These are phyloP conservation scores for Pythium brachiatum DNA, from an alignment of 352 stramenopile genomes.

Conservation along the genomic window DNA sequence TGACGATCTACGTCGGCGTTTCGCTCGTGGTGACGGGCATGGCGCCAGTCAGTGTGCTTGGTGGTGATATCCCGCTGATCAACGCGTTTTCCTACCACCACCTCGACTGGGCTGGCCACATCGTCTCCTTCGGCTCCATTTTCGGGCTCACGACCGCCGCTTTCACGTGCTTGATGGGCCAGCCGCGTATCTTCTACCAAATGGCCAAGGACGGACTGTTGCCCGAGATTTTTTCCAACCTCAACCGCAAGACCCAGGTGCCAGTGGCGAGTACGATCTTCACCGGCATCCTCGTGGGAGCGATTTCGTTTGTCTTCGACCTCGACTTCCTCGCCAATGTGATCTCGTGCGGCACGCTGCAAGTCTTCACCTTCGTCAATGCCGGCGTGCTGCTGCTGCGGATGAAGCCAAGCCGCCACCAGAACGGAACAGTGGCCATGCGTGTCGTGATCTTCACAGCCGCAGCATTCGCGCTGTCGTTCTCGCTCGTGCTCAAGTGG, in stretches of 20 bases:
- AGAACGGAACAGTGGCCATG: conserved; percentile 37
- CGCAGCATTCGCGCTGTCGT: conserved; percentile 54
- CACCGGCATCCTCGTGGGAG: conserved; percentile 75
- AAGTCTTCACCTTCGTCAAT: conserved; percentile 94
- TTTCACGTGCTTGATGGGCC: conserved; percentile 91
- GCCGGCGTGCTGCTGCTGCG: conserved; percentile 85
- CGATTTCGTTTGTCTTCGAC: conserved; percentile 87
- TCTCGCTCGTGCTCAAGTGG: conserved; percentile 67
- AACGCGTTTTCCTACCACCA: conserved; percentile 83
- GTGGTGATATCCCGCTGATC: conserved; percentile 74
- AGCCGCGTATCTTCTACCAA: conserved; percentile 91
- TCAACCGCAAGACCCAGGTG: conserved; percentile 63
- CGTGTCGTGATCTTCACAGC: conserved; percentile 63
- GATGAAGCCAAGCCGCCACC: conserved; percentile 41
- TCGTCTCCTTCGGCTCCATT: conserved; percentile 92
- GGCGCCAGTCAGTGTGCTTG: conserved; percentile 69
- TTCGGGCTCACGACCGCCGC: conserved; percentile 89
- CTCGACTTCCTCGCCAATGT: conserved; percentile 91
- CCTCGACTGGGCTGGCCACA: conserved; percentile 62
- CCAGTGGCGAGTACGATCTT: conserved; percentile 85
- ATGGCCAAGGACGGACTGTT: conserved; percentile 87
- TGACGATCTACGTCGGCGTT: conserved; percentile 88
- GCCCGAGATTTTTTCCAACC: conserved; percentile 55
- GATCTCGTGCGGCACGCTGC: conserved; percentile 89
- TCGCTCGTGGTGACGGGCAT: conserved; percentile 90